A percentile compares a stretch with the other conserved stretches of the same genome.
phyloP scores from a whole-genome alignment of 441 rosid species.

The Lepidium campestre region DNA sequence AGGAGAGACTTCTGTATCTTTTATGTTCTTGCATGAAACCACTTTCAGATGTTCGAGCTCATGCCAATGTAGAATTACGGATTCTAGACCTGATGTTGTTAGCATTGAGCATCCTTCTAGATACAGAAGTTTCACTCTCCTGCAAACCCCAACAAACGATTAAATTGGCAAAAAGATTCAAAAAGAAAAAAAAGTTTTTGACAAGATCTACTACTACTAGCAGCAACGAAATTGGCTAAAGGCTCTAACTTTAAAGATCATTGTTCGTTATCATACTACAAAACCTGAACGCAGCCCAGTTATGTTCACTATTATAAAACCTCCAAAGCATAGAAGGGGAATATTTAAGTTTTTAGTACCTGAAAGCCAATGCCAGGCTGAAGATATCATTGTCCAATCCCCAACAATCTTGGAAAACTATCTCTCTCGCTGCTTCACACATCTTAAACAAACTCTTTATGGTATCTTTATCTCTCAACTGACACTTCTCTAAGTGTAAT shows the following conservation, averaged over 20 bases:
- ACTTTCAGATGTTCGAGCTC: slow-evolving; percentile 55
- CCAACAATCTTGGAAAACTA: slow-evolving; percentile 62
- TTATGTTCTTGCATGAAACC: slow-evolving; percentile 53
- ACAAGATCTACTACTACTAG: not conserved
- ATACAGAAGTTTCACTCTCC: slow-evolving; percentile 52
- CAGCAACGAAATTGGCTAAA: not conserved
- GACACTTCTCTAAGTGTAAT: slow-evolving; percentile 63
- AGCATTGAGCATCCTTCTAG: slow-evolving; percentile 60
- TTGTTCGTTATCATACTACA: not conserved
- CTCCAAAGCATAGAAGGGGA: not conserved
- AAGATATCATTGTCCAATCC: slow-evolving; percentile 60
- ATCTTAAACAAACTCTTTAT: slow-evolving; percentile 51
- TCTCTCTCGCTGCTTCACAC: slow-evolving; percentile 51
- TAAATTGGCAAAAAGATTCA: not conserved
- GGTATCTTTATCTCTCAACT: slow-evolving; percentile 44
- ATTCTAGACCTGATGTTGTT: slow-evolving; percentile 55
- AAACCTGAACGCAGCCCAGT: not conserved
- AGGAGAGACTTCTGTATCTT: slow-evolving; percentile 52
- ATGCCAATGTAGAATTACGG: slow-evolving; percentile 49
- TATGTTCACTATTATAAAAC: not conserved
- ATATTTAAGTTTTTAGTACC: slow-evolving; percentile 30
- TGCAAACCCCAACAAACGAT: slow-evolving; percentile 12
- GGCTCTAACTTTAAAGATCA: slow-evolving; percentile 4
- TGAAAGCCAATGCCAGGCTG: slow-evolving; percentile 40
- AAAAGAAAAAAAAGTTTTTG: not conserved